These are phyloP conservation scores for Venturia asperata DNA, from an alignment of 2,329 filamentous ascomycete species.

Conservation along the genomic window DNA sequence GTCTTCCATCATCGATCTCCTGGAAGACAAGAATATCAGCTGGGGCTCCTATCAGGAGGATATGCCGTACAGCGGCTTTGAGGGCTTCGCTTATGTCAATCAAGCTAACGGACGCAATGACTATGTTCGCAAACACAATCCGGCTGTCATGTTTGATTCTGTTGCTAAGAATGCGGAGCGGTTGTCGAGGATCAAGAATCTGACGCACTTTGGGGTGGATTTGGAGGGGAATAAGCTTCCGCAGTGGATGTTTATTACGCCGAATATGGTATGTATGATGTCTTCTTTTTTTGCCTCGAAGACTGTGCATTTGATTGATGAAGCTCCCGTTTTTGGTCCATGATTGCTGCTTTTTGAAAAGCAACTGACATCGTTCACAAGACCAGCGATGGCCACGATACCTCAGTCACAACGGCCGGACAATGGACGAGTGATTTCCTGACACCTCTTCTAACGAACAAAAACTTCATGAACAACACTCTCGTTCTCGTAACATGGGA, in stretches of 20 bases:
- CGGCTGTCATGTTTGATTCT: constrained; percentile 55
- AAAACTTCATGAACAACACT: constrained; percentile 67
- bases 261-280: constrained; percentile 42
- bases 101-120: constrained; percentile 59
- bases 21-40: constrained; percentile 37
- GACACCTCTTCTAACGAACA: constrained; percentile 60
- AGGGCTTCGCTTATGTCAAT: constrained; percentile 57
- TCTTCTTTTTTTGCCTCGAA: too few relatives aligned
- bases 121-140: constrained; percentile 80
- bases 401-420: constrained; percentile 60
- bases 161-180: constrained; percentile 52
- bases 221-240: constrained; percentile 56
- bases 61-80: constrained; percentile 66
- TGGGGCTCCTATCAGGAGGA: constrained; percentile 68
- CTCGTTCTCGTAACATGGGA: constrained; percentile 73
- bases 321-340: too few relatives aligned
- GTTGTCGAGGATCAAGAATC: constrained; percentile 65
- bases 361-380: not conserved
- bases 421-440: constrained; percentile 62
- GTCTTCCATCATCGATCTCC: constrained; percentile 35
- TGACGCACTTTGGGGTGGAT: constrained; percentile 62
- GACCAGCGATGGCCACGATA: constrained; percentile 42
- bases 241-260: constrained; percentile 64
- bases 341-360: too few relatives aligned
- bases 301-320: too few relatives aligned